A percentile compares a stretch with the other conserved stretches of the same genome.
Evolutionary conservation across 108 stramenopile species (phyloP).

Genomic region (Cyclostephanos tholiformis): DNA sequence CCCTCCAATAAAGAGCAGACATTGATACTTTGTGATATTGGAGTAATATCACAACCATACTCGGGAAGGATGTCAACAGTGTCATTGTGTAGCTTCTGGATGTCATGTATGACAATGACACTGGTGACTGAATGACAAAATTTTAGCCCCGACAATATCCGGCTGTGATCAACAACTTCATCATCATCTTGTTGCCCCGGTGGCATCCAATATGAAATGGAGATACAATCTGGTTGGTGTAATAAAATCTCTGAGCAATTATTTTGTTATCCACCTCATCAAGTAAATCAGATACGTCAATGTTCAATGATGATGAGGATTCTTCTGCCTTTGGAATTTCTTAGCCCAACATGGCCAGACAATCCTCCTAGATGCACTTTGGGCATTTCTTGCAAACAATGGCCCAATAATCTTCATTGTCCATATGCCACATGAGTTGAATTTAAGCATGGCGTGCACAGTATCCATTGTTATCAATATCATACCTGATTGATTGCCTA

Average conservation of each 20-base stretch:
- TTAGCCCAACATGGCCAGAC: no score
- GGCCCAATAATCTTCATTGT: no score
- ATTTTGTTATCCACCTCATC: constrained; percentile 19
- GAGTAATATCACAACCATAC: neutral
- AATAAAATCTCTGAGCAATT: constrained; percentile 18
- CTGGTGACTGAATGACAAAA: neutral
- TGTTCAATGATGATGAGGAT: neutral
- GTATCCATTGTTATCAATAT: no score
- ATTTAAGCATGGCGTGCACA: no score
- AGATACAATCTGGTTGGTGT: constrained; percentile 20
- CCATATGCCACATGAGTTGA: no score
- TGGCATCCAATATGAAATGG: constrained; percentile 10
- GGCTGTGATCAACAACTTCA: neutral
- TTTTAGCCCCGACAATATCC: constrained; percentile 15
- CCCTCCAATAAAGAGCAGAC: constrained; percentile 10
- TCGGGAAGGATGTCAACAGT: no score
- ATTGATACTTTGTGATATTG: constrained; percentile 11
- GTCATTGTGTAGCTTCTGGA: constrained; percentile 6
- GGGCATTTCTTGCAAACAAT: no score
- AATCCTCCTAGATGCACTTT: no score
- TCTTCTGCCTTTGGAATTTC: neutral
- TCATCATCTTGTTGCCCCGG: neutral
- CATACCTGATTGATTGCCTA: no score
- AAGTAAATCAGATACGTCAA: constrained; percentile 13
- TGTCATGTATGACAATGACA: neutral